Conservation (phyloP, 768 basidiomycete species). For the Piloderma croceum region DNA sequence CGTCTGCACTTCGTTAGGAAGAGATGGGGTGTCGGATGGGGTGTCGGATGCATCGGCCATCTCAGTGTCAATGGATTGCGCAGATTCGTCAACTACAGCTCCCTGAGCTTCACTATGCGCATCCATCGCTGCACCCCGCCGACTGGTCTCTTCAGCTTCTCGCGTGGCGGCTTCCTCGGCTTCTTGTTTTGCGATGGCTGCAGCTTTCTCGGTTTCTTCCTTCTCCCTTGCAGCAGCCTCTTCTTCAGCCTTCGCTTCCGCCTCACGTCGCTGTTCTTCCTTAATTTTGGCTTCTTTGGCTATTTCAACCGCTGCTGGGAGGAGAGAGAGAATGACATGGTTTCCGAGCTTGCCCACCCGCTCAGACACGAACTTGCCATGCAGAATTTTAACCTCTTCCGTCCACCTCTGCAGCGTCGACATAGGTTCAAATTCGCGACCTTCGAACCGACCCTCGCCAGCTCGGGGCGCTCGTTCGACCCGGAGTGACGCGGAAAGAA, state of each 20-base stretch:
- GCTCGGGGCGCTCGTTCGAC: conserved; percentile 53
- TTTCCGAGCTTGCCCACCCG: conserved; percentile 62
- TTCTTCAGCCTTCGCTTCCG: no score
- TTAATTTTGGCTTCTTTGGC: conserved; percentile 50
- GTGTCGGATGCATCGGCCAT: conserved; percentile 41
- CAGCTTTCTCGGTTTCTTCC: conserved; percentile 30
- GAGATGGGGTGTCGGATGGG: conserved; percentile 5
- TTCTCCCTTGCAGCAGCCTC: conserved; percentile 40
- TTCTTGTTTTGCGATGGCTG: conserved; percentile 22
- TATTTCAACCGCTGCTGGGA: conserved; percentile 75
- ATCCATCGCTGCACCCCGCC: not conserved
- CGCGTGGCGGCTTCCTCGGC: conserved; percentile 8
- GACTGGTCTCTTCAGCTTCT: not conserved
- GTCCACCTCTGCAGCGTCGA: conserved; percentile 84
- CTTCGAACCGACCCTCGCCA: conserved; percentile 37
- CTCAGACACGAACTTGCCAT: conserved; percentile 67
- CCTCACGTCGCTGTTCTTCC: no score
- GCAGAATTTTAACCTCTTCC: conserved; percentile 79
- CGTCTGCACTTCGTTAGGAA: not conserved
- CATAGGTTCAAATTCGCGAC: conserved; percentile 69
- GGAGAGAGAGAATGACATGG: conserved; percentile 65
- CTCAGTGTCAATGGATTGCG: conserved; percentile 40
- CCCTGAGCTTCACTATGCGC: conserved; percentile 5
- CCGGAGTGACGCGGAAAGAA: conserved; percentile 52
- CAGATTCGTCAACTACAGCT: conserved; percentile 16